phyloP scores from a whole-genome alignment of 1,284 basidiomycete species.

The Tetrapyrgos nigripes region DNA sequence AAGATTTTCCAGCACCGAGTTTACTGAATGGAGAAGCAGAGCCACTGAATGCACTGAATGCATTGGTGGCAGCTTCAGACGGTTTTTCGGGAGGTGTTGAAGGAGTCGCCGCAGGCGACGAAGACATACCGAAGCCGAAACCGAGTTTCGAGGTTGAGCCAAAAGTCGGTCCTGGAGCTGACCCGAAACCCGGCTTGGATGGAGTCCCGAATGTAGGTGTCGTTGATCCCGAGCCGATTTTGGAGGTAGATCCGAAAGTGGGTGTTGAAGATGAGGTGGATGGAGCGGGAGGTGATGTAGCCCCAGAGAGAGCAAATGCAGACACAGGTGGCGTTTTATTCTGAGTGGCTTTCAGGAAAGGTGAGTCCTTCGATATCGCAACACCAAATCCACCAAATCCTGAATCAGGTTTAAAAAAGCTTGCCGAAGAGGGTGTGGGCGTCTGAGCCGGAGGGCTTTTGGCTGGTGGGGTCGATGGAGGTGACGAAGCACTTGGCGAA shows the following conservation, averaged over 20 bases:
- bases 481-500: constrained; percentile 9
- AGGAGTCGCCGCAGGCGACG: constrained; percentile 2
- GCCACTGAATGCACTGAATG: constrained; percentile 56
- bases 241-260: constrained; percentile 41
- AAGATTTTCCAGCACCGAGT: constrained; percentile 45
- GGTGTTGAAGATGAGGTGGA: constrained; percentile 27
- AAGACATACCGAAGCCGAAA: constrained; percentile 13
- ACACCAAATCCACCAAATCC: constrained; percentile 50
- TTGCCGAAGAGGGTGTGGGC: constrained; percentile 29
- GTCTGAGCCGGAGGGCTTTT: neutral
- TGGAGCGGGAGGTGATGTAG: constrained; percentile 18
- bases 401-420: constrained; percentile 38
- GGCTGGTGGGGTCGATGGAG: constrained; percentile 14
- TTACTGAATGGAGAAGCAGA: constrained; percentile 50
- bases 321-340: constrained; percentile 36
- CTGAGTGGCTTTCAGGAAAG: constrained; percentile 57
- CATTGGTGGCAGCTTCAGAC: constrained; percentile 29
- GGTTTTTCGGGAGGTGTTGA: constrained; percentile 18
- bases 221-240: constrained; percentile 37
- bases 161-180: constrained; percentile 37
- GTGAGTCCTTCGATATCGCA: constrained; percentile 47
- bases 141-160: constrained; percentile 23
- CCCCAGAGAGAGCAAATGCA: constrained; percentile 34
- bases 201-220: constrained; percentile 46
- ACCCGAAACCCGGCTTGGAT: constrained; percentile 40